phyloP scores from a whole-genome alignment of 2,329 filamentous ascomycete species.

The Pseudocercospora cruenta region DNA sequence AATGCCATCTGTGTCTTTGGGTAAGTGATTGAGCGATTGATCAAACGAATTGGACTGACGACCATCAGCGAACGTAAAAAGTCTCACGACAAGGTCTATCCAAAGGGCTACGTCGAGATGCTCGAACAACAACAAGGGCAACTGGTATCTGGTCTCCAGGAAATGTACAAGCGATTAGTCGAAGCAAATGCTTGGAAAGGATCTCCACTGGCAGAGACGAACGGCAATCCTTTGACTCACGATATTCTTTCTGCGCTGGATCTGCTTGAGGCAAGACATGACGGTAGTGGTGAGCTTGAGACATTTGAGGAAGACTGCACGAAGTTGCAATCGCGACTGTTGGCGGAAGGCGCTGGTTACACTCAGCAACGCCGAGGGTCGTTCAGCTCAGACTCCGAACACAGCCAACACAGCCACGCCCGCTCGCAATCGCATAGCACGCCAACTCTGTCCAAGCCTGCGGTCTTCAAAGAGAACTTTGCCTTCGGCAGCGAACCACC shows the following conservation, averaged over 20 bases:
- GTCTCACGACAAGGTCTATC: conserved; percentile 68
- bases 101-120: conserved; percentile 71
- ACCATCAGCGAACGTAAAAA: conserved; percentile 60
- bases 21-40: conserved; percentile 24
- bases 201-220: conserved; percentile 54
- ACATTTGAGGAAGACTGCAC: conserved; percentile 63
- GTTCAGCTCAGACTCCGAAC: conserved; percentile 61
- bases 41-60: background rate
- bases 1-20: conserved; percentile 69
- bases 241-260: conserved; percentile 65
- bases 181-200: conserved; percentile 61
- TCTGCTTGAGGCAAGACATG: conserved; percentile 56
- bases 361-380: conserved; percentile 54
- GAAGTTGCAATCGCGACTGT: conserved; percentile 58
- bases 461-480: conserved; percentile 26
- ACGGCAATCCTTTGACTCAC: conserved; percentile 64
- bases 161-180: conserved; percentile 59
- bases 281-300: conserved; percentile 50
- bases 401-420: conserved; percentile 47
- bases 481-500: conserved; percentile 35
- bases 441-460: conserved; percentile 38
- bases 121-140: conserved; percentile 67
- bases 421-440: conserved; percentile 40
- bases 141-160: conserved; percentile 63
- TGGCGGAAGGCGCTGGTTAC: conserved; percentile 57